A percentile compares a stretch with the other conserved stretches of the same genome.
Evolutionary conservation across 75 land plant genomes (phyloP).

Genomic region (Azolla pinnata): DNA sequence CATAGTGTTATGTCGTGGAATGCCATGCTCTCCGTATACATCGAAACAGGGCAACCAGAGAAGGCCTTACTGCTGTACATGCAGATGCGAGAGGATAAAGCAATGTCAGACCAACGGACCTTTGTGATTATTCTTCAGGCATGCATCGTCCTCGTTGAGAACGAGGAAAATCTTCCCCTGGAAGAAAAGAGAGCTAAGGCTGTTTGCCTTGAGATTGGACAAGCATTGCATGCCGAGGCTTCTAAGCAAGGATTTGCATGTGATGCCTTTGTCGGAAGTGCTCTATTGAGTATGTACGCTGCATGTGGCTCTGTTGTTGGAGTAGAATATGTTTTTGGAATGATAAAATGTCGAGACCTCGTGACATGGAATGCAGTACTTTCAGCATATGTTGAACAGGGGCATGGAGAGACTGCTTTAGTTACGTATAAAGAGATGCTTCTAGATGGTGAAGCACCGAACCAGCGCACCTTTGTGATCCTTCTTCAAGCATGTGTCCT

Average conservation of each 20-base stretch:
- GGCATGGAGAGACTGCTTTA: neutral
- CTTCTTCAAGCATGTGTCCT: neutral
- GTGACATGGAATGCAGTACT: neutral
- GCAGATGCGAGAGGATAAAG: constrained; percentile 36
- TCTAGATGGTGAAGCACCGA: neutral
- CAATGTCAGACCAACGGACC: constrained; percentile 34
- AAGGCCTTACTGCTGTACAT: constrained; percentile 17
- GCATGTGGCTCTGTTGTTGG: neutral
- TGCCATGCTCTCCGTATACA: constrained; percentile 17
- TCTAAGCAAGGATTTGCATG: neutral
- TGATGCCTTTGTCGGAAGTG: neutral
- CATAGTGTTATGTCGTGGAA: constrained; percentile 19
- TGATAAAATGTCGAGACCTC: neutral
- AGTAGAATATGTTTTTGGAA: neutral
- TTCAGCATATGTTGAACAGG: constrained; percentile 4
- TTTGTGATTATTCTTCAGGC: constrained; percentile 28
- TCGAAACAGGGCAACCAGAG: constrained; percentile 14
- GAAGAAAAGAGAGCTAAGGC: neutral
- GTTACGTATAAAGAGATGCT: neutral
- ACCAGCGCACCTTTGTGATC: constrained; percentile 4
- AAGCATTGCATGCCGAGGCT: neutral
- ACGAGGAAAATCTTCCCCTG: constrained; percentile 1
- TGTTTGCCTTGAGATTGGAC: neutral
- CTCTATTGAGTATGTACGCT: neutral
- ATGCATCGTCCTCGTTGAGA: neutral